These are phyloP conservation scores for Periglandula ipomoeae DNA, from an alignment of 2,329 filamentous ascomycete species.

Conservation along the genomic window DNA sequence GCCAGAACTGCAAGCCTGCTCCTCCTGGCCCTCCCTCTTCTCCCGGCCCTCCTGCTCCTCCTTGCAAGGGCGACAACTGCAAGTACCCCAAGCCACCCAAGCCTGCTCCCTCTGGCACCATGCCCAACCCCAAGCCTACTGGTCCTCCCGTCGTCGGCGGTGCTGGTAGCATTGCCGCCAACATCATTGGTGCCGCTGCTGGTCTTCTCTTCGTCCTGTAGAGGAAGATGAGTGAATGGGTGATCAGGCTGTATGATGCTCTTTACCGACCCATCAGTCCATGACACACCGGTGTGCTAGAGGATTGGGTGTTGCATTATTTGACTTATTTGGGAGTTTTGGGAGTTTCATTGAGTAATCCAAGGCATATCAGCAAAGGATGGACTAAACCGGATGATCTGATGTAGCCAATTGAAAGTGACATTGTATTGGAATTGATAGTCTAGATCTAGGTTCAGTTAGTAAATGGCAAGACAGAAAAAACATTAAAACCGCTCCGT, in stretches of 20 bases:
- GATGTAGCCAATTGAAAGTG: not conserved
- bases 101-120: slow-evolving; percentile 1
- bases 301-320: not conserved
- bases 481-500: not conserved
- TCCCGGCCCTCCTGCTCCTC: not conserved
- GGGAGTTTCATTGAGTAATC: not conserved
- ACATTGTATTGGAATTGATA: not conserved
- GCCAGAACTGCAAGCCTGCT: slow-evolving; percentile 11
- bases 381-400: not conserved
- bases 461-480: not conserved
- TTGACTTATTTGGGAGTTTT: not conserved
- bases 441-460: not conserved
- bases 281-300: not conserved
- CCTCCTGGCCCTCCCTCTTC: slow-evolving; percentile 3
- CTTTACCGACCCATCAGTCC: not conserved
- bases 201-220: slow-evolving; percentile 16
- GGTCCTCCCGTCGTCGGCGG: slow-evolving; percentile 10
- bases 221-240: not conserved
- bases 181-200: slow-evolving; percentile 15
- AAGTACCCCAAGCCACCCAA: not conserved
- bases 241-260: not conserved
- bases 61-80: slow-evolving; percentile 8
- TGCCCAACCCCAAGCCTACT: not conserved
- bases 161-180: slow-evolving; percentile 12
- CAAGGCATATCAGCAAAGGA: not conserved